Conservation (phyloP, 1,284 basidiomycete genomes). For the Ceraceosorus bombacis region DNA sequence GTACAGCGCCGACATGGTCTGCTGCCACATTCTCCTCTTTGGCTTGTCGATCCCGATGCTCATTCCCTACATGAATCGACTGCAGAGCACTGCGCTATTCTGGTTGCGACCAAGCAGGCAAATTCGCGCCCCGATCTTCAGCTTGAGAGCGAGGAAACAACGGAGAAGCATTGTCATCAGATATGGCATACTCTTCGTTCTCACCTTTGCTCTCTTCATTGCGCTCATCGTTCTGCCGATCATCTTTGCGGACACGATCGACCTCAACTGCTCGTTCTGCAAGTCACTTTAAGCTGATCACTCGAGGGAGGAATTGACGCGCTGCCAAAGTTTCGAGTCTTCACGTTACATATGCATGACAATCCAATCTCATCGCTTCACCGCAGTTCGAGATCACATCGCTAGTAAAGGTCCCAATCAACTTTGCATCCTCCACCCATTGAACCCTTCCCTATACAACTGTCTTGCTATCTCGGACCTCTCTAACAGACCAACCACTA, state of each 20-base stretch:
- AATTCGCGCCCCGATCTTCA: conserved; percentile 68
- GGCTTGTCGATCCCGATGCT: conserved; percentile 55
- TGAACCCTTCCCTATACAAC: too few relatives aligned
- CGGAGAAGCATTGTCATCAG: conserved; percentile 52
- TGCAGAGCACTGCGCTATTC: conserved; percentile 47
- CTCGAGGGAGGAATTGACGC: too few relatives aligned
- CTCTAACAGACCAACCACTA: too few relatives aligned
- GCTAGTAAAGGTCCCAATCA: too few relatives aligned
- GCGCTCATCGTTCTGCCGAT: conserved; percentile 55
- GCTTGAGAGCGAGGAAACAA: conserved; percentile 45
- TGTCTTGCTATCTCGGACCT: too few relatives aligned
- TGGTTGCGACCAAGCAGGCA: conserved; percentile 57
- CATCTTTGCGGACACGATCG: conserved; percentile 23
- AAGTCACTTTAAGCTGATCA: conserved; percentile 12
- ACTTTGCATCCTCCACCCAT: too few relatives aligned
- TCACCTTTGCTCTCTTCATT: conserved; percentile 66
- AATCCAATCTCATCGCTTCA: too few relatives aligned
- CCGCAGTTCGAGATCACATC: too few relatives aligned
- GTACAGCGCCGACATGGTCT: conserved; percentile 45
- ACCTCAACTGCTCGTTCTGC: conserved; percentile 25
- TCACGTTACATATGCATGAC: too few relatives aligned
- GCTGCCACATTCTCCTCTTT: conserved; percentile 43
- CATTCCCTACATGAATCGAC: conserved; percentile 36
- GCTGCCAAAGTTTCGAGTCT: too few relatives aligned
- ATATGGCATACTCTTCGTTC: conserved; percentile 72